Evolutionary conservation across 257 asterid genomes (phyloP).

Genomic region (Fraxinus quadrangulata): DNA sequence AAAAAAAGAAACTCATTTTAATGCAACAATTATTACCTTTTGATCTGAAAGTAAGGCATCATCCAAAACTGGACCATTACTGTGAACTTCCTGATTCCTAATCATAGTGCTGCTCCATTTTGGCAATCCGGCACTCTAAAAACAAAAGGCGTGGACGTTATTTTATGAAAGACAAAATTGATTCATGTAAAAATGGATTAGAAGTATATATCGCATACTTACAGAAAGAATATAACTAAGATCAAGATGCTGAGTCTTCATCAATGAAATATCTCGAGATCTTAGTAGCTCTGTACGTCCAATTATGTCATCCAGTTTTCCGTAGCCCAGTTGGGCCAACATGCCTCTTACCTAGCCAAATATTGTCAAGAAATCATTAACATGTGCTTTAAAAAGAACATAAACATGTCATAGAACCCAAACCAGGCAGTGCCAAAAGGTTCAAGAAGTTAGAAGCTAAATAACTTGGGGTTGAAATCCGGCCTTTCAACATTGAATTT

Average conservation of each 20-base stretch:
- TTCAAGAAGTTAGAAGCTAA: not conserved
- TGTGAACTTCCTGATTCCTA: constrained; percentile 90
- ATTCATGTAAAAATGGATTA: constrained; percentile 12
- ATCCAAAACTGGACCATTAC: constrained; percentile 93
- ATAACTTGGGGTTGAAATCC: not conserved
- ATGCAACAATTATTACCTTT: constrained; percentile 48
- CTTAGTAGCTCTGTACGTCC: constrained; percentile 84
- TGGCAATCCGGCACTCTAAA: constrained; percentile 78
- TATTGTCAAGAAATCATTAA: constrained; percentile 23
- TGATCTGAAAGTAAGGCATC: constrained; percentile 76
- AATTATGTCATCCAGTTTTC: constrained; percentile 88
- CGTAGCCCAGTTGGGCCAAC: constrained; percentile 92
- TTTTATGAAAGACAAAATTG: constrained; percentile 15
- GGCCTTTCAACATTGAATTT: not conserved
- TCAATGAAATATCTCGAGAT: constrained; percentile 79
- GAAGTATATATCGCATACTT: constrained; percentile 33
- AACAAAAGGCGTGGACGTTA: constrained; percentile 18
- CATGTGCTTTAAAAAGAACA: not conserved
- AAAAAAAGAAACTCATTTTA: constrained; percentile 2
- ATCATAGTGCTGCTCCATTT: constrained; percentile 87
- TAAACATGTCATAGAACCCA: not conserved
- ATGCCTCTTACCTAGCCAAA: constrained; percentile 78
- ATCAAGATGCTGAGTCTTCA: constrained; percentile 97
- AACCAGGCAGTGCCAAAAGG: not conserved
- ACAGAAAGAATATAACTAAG: constrained; percentile 77